Base-by-base conservation (phyloP, 768 basidiomycete species). In the Mycena capillaripes region DNA sequence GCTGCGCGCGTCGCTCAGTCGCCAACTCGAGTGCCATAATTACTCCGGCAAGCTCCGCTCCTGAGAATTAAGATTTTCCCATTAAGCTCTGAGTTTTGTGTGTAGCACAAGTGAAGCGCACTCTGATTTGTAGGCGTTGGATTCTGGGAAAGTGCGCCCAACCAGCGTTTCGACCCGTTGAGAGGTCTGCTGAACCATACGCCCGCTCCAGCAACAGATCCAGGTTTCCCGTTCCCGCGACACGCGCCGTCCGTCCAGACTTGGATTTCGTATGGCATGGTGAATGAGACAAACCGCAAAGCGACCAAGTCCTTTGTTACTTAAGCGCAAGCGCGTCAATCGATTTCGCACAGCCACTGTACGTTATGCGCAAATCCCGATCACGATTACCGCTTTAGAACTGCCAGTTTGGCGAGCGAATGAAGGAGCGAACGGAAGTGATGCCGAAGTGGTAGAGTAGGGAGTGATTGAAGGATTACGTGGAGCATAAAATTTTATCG, bases 111-210 rank as follows among this genome's bases (percentile, higher is more conserved):
- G 8, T 30, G 30, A 44, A 14, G 27, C 53, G 0, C 29, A 72
- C 67, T 42, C 27, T 73, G 71, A 29, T 69, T 73, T 14, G 71
- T 73, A 27, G 66, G 71, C 25, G 56, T 34, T 14, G 71, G 71
- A 38, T 64, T 21, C 34, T 8, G 14, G 3, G 71, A 62, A 6
- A 73, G 61, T 1, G 40, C n/a, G 14, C 66, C 60, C 3, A 3
- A 25, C 59, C 44, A 63, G 3, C 60, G 34, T 11, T 11, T 27
- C 8, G 65, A 56, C 16, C 66, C 64, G 32, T 71, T 46, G 25
- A 71, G 9, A 16, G 65, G 66, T 19, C 16, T 44, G 17, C 9
- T 32, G 36, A 72, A 72, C 48, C 53, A 68, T 7, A 50, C 66
- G 17, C 60, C 66, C 0, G 66, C 71, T 10, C 66, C 66, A 23